Base-by-base conservation (phyloP, 148 eudicot genomes). In the Amaranthus cruentus region DNA sequence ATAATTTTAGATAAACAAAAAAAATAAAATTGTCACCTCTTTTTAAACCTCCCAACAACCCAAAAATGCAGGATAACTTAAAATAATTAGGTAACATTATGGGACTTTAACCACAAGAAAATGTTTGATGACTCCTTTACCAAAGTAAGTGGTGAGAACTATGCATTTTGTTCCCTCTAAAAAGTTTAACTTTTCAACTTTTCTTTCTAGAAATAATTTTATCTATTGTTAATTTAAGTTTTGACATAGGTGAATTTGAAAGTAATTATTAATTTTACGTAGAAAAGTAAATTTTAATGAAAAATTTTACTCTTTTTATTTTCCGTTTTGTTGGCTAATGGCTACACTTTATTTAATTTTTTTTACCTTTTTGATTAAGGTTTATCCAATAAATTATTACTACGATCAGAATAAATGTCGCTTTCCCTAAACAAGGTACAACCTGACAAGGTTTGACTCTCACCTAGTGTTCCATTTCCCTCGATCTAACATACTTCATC, bases 91-190 rank as follows among this genome's bases (percentile, higher is more conserved):
- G 62, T 75, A 79, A 79, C 82, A 79, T 79, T 70, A 79, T 79
- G 78, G 82, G 75, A 75, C 82, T 79, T 79, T 70, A 79, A 79
- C 78, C 75, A 75, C 72, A 79, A 75, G 72, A 75, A 75, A 79
- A 63, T 79, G 82, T 79, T 75, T 48, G 71, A 70, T 56, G 43
- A 49, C 47, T 28, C 57, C 46, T 79, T 75, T 65, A 75, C 71
- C 51, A 61, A 78, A 75, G 72, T 66, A 57, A 71, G 78, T 75
- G 82, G 66, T 75, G 48, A 68, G 7, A 70, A 79, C 78, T 75
- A 60, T 70, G 70, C 38, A 74, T 79, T 75, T 75, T 70, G 75
- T 64, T 78, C 81, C 82, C 77, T 60, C 69, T 66, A 48, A 67
- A 68, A 56, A 52, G 55, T 74, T 57, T 49, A 73, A 62, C 44